A percentile compares a stretch with the other conserved stretches of the same genome.
These are phyloP conservation scores for Globisporangium camurandrum DNA, from an alignment of 352 stramenopile species.

Conservation along the genomic window DNA sequence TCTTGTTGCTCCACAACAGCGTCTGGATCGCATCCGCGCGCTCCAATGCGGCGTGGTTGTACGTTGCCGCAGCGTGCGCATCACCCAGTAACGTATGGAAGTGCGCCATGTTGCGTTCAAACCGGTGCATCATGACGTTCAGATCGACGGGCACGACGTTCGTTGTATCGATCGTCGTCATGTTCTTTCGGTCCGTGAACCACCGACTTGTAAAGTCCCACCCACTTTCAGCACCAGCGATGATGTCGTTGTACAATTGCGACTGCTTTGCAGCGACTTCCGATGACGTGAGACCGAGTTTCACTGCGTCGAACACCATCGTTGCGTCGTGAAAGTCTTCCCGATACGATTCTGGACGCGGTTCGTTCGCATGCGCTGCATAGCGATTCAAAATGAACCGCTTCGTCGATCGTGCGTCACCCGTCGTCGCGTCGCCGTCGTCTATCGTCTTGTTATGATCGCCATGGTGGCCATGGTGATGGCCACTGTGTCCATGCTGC, in stretches of 20 bases:
- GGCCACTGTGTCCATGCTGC: background rate
- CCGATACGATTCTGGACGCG: constrained; percentile 80
- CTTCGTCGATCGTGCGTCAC: constrained; percentile 11
- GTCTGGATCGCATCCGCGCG: constrained; percentile 52
- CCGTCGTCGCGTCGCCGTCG: constrained; percentile 16
- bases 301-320: constrained; percentile 32
- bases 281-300: constrained; percentile 8
- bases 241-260: constrained; percentile 75
- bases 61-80: constrained; percentile 28
- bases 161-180: constrained; percentile 56
- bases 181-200: constrained; percentile 37
- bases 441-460: too few species aligned
- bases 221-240: constrained; percentile 75
- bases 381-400: constrained; percentile 71
- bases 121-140: constrained; percentile 71
- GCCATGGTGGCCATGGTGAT: background rate
- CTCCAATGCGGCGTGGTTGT: constrained; percentile 25
- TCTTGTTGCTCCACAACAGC: constrained; percentile 54
- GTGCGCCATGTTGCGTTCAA: constrained; percentile 62
- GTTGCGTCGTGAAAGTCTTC: constrained; percentile 70
- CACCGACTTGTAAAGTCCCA: constrained; percentile 89
- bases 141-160: constrained; percentile 77
- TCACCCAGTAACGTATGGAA: constrained; percentile 54
- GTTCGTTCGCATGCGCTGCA: constrained; percentile 50
- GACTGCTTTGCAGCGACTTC: constrained; percentile 37